Evolutionary conservation across 345 rosid species (phyloP), one percentile per base, ranked within the genome.

Genomic region (Lenwebbia sp.): DNA sequence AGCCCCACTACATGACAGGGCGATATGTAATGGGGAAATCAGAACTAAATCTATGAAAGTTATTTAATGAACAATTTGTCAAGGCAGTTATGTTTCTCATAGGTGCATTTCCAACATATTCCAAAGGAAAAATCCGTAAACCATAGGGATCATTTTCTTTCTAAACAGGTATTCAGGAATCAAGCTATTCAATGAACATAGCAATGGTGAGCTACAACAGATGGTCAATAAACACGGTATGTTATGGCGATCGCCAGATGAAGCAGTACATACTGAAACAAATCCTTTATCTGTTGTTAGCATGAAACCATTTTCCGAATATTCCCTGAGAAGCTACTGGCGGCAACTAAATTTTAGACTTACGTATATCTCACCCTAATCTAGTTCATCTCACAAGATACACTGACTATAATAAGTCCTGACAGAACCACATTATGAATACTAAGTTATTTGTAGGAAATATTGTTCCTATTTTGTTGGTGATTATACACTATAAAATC

Each of bases 1-100:
- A 91, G 58, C 95, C 94, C 99, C 99, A 96, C 98, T 96, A 89
- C 86, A 40, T 83, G 52, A 53, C 10, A 70, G 88, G 86, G 51
- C 87, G 75, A 15, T 41, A 26, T 55, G 19, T 70, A 25, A 60
- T 10, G 41, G 40, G 47, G 47, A 83, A n/a, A 83, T 70, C 47
- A 37, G 81, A 70, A 70, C 47, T 37, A 70, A 70, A 70, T 37
- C 13, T 70, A 37, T 70, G 47, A 19, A 11, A 37, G 23, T 70
- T 70, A 37, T 19, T 21, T 8, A 25, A 37, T 44, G 21, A 70
- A 70, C 47, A 70, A 70, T 70, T 19, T 9, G 47, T 37, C 47
- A 70, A 70, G 81, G 81, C 47, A 70, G 47, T 37, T 19, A 70
- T 37, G 47, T 37, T 10, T 19, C 40, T 37, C 47, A 37, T 65